Conservation (phyloP, 768 basidiomycete genomes). For the Asterophora lycoperdoides region DNA sequence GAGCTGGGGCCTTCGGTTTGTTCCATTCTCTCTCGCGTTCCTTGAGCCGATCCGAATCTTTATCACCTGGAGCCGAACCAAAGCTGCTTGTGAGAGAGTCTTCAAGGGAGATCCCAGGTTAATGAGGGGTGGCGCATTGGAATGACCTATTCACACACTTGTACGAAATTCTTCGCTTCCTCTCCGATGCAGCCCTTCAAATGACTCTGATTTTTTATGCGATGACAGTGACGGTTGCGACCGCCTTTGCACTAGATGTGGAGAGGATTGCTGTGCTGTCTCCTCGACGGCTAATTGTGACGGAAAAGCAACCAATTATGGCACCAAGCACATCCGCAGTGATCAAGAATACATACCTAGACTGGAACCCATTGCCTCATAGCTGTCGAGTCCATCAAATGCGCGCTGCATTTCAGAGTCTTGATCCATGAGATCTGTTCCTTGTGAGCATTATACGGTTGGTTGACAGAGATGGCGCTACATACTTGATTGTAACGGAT, state of each 20-base stretch:
- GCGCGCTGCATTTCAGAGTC: conserved; percentile 71
- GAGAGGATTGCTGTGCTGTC: background rate
- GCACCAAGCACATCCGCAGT: background rate
- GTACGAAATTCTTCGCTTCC: conserved; percentile 5
- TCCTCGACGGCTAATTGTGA: background rate
- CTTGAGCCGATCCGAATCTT: conserved; percentile 23
- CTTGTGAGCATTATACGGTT: conserved; percentile 4
- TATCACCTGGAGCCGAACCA: background rate
- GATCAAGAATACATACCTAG: conserved; percentile 12
- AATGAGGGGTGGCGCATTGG: background rate
- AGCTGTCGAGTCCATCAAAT: conserved; percentile 53
- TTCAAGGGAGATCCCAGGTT: conserved; percentile 1
- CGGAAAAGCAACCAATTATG: conserved; percentile 14
- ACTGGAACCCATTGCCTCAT: conserved; percentile 33
- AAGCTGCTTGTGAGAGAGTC: conserved; percentile 15
- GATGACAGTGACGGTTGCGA: background rate
- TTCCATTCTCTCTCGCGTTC: conserved; percentile 52
- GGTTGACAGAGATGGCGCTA: background rate
- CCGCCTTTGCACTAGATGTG: background rate
- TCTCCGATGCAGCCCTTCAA: background rate
- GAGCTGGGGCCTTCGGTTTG: conserved; percentile 17
- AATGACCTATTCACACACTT: background rate
- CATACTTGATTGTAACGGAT: conserved; percentile 54
- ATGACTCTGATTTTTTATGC: conserved; percentile 1
- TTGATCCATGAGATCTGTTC: conserved; percentile 58